These are phyloP conservation scores for Candida loeiensis DNA, from an alignment of 805 yeast species.

Conservation along the genomic window DNA sequence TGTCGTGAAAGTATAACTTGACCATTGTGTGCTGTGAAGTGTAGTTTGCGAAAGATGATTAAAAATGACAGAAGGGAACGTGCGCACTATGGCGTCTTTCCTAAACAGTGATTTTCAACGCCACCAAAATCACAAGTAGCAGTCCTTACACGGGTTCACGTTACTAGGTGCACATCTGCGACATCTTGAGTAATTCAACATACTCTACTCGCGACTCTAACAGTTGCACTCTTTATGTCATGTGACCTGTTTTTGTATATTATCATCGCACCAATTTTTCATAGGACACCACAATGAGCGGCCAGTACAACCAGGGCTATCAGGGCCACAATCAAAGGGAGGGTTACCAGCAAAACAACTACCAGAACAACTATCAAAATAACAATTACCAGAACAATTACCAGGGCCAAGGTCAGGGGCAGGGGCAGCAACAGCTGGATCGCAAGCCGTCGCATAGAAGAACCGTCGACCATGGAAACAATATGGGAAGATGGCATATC, in stretches of 20 bases:
- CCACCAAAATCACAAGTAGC: too few relatives aligned
- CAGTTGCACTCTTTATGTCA: too few relatives aligned
- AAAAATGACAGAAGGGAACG: neutral
- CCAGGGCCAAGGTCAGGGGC: conserved; percentile 31
- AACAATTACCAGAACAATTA: conserved; percentile 21
- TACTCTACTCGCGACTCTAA: too few relatives aligned
- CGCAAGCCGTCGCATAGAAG: conserved; percentile 57
- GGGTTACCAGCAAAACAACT: conserved; percentile 14
- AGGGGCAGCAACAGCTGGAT: conserved; percentile 45
- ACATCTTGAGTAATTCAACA: too few relatives aligned
- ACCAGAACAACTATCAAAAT: conserved; percentile 17
- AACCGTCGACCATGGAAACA: conserved; percentile 75
- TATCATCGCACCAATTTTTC: neutral
- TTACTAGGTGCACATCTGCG: too few relatives aligned
- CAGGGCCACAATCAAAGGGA: conserved; percentile 4
- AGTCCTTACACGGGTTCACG: too few relatives aligned
- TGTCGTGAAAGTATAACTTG: conserved; percentile 63
- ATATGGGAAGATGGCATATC: conserved; percentile 61
- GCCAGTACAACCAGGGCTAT: conserved; percentile 7
- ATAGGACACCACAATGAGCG: conserved; percentile 1
- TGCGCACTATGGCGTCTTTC: conserved; percentile 6
- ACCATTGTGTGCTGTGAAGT: conserved; percentile 20
- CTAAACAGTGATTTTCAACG: too few relatives aligned
- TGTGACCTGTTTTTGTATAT: neutral
- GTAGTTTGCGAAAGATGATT: neutral